Base-by-base conservation (phyloP, 1,139 yeast species). In the Hanseniaspora gamundiae region DNA sequence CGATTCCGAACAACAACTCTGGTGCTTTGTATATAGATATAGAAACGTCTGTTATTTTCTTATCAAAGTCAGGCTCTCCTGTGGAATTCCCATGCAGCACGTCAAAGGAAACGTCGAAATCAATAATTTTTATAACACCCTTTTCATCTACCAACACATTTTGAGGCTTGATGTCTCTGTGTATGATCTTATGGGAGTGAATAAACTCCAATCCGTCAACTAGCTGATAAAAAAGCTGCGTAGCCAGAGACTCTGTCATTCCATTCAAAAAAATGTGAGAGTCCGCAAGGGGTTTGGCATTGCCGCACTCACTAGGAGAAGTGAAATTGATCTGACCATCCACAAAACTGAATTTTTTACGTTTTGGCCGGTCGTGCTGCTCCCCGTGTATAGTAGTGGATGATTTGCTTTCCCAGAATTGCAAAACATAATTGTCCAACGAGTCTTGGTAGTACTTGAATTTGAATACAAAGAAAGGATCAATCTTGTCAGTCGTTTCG, bases 1-100 rank as follows among this genome's bases (percentile, higher is more conserved):
- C 57, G n/a, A 75, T 66, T 0, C 93, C 87, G 47, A 86, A 74
- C 41, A 91, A 65, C 41, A 85, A 65, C 56, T 91, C 97, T 0
- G 96, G 94, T 0, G 96, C 83, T 52, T 86, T 81, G 63, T 79
- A 91, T 39, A 73, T 71, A 0, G 83, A 78, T 0, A 95, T 82
- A 24, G 85, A 74, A 3, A 91, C 80, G 56, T 87, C 95, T 8
- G 78, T 73, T 44, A 76, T 69, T 53, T 81, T 82, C 10, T 57
- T 49, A 9, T 59, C 53, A 0, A 68, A 65, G 54, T 83, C 94
- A 40, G 58, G 52, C 35, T 65, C 64, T 29, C 60, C 55, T 1
- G 69, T 68, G 35, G 64, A 60, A 45, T 66, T 57, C 16, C 20
- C 4, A 14, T 22, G 22, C 17, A 30, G 13, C 22, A 31, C 4